Conservation (phyloP, 1,139 yeast genomes). For the Scheffersomyces cryptocercus region DNA sequence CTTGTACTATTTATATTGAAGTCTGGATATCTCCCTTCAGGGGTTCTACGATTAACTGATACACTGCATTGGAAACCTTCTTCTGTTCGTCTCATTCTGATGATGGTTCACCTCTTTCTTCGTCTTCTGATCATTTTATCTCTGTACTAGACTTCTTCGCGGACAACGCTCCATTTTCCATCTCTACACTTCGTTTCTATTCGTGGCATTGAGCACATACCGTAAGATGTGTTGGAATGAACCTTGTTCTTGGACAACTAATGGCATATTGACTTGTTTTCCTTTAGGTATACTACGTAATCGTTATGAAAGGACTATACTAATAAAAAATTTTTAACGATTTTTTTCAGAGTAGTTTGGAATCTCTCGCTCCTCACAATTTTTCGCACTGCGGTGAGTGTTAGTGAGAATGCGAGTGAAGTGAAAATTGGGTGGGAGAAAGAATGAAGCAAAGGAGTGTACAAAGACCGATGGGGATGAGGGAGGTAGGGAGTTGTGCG, state of each 20-base stretch:
- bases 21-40: too few relatives aligned
- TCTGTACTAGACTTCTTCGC: background rate
- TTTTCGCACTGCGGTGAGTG: conserved; percentile 7
- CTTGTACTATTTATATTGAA: too few relatives aligned
- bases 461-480: background rate
- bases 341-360: conserved; percentile 2
- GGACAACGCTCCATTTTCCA: background rate
- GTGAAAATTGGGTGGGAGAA: conserved; percentile 3
- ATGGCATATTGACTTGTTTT: conserved; percentile 66
- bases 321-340: conserved; percentile 9
- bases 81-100: background rate
- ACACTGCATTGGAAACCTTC: too few relatives aligned
- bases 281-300: conserved; percentile 13
- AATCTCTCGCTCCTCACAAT: conserved; percentile 3
- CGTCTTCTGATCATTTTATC: background rate
- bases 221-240: conserved; percentile 99
- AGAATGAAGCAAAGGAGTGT: background rate
- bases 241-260: conserved; percentile 98
- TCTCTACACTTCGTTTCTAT: background rate
- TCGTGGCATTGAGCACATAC: conserved; percentile 51
- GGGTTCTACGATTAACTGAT: too few relatives aligned
- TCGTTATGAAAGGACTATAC: conserved; percentile 8
- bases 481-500: background rate
- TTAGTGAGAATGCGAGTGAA: conserved; percentile 3
- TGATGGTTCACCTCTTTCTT: background rate